A percentile compares a stretch with the other conserved stretches of the same genome.
Evolutionary conservation across 2,329 filamentous ascomycete genomes (phyloP).

Genomic region (Phyllosticta citribraziliensis): DNA sequence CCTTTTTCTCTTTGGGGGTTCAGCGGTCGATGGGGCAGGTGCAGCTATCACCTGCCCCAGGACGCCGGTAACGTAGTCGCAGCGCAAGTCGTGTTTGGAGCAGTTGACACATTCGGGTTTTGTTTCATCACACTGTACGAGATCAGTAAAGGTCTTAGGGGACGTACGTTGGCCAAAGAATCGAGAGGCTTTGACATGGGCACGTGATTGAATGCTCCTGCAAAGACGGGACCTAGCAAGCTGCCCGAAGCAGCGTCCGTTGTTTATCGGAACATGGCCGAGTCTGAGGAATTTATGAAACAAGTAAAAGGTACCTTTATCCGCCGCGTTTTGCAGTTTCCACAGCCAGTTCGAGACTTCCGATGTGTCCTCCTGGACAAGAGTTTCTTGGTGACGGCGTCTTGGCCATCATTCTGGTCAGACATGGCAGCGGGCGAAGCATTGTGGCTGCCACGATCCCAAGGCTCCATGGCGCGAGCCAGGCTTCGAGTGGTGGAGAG

Average conservation of each 20-base stretch:
- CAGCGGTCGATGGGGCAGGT: background rate
- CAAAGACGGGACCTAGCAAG: background rate
- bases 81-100: background rate
- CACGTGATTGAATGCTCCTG: background rate
- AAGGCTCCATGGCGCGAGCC: background rate
- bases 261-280: background rate
- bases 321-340: constrained; percentile 6
- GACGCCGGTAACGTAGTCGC: background rate
- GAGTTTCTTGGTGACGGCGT: background rate
- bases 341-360: constrained; percentile 1
- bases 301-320: constrained; percentile 1
- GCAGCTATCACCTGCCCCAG: background rate
- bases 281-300: background rate
- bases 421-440: background rate
- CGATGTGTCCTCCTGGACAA: background rate
- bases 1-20: background rate
- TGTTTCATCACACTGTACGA: constrained; percentile 1
- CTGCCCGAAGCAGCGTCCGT: background rate
- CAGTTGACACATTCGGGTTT: constrained; percentile 3
- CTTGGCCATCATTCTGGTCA: background rate
- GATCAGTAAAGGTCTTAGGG: background rate
- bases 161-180: background rate
- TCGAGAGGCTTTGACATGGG: no score
- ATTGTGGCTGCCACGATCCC: background rate
- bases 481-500: background rate